phyloP scores from a whole-genome alignment of 1,139 yeast genomes.

The Debaryomyces singareniensis region DNA sequence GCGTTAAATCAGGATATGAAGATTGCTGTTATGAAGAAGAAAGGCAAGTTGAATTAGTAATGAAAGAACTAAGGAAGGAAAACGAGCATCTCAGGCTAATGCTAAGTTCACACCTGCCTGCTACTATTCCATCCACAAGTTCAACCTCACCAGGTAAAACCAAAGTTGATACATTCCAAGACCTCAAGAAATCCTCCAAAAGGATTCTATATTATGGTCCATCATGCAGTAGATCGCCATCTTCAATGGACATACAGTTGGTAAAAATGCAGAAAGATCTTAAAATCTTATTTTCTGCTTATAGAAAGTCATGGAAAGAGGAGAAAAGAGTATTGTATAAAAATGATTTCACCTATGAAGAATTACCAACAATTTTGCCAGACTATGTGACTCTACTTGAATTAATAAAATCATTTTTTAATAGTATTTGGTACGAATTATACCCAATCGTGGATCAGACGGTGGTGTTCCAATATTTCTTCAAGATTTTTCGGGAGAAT shows the following conservation, averaged over 20 bases:
- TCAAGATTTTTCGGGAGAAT: neutral
- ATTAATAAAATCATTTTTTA: constrained; percentile 1
- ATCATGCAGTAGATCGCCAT: neutral
- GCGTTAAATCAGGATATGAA: constrained; percentile 11
- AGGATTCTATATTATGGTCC: neutral
- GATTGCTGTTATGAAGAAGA: constrained; percentile 1
- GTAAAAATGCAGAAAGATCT: neutral
- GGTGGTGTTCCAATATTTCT: neutral
- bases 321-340: neutral
- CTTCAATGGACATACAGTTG: neutral
- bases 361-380: constrained; percentile 1
- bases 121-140: neutral
- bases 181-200: constrained; percentile 1
- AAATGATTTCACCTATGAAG: neutral
- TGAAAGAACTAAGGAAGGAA: constrained; percentile 1
- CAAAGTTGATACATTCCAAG: neutral
- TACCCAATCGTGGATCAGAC: constrained; percentile 2
- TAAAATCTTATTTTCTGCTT: neutral
- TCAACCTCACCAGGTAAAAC: neutral
- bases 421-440: constrained; percentile 1
- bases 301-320: constrained; percentile 1
- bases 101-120: neutral
- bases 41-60: neutral
- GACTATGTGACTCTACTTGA: neutral
- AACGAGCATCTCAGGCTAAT: constrained; percentile 1